Evolutionary conservation across 1,284 basidiomycete genomes (phyloP).

Genomic region (Golubevia pallescens): DNA sequence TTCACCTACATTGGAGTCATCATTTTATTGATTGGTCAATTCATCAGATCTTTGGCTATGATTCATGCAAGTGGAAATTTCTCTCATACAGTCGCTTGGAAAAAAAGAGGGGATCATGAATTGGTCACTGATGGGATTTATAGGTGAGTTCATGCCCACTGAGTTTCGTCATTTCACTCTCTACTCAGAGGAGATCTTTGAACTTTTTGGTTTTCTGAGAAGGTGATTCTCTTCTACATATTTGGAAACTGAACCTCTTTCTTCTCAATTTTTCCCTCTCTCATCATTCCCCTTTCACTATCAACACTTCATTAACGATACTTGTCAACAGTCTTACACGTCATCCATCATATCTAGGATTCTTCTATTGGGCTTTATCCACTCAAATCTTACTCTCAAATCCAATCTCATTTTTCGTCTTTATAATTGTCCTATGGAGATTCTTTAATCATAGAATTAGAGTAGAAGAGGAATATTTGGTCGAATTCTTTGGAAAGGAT

Average conservation of each 20-base stretch:
- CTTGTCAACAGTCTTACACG: too few species aligned
- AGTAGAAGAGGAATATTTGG: slow-evolving; percentile 78
- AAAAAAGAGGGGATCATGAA: slow-evolving; percentile 45
- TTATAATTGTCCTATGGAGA: slow-evolving; percentile 74
- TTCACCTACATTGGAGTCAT: slow-evolving; percentile 69
- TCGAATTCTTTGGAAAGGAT: slow-evolving; percentile 80
- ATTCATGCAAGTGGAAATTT: slow-evolving; percentile 92
- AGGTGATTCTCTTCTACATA: too few species aligned
- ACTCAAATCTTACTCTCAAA: slow-evolving; percentile 94
- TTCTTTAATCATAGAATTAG: slow-evolving; percentile 84
- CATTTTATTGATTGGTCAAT: slow-evolving; percentile 76
- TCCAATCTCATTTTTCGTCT: slow-evolving; percentile 75
- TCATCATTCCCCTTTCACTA: too few species aligned
- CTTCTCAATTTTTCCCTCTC: not conserved
- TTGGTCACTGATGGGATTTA: slow-evolving; percentile 56
- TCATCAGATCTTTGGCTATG: slow-evolving; percentile 87
- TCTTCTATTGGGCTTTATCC: slow-evolving; percentile 96
- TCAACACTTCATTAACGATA: too few species aligned
- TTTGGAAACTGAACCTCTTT: slow-evolving; percentile 75
- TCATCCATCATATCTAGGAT: slow-evolving; percentile 97
- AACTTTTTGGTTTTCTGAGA: too few species aligned
- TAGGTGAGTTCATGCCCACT: slow-evolving; percentile 24
- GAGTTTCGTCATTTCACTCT: too few species aligned
- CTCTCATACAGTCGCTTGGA: slow-evolving; percentile 71
- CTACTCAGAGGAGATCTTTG: too few species aligned